These are phyloP conservation scores for Allium sativum DNA, from an alignment of 106 monocot species.

Conservation along the genomic window DNA sequence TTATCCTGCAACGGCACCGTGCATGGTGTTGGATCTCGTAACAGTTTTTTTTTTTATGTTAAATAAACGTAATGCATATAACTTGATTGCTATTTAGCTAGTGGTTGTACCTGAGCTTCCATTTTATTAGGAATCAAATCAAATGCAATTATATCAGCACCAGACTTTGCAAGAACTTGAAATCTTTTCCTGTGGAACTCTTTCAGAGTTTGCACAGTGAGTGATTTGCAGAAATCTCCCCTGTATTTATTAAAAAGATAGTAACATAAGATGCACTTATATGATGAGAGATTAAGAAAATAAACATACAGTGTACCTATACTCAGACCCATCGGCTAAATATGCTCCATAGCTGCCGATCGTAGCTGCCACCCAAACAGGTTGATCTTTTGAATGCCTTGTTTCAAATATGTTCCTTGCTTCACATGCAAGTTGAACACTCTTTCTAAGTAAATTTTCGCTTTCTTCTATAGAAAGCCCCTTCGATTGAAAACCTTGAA, in stretches of 20 bases:
- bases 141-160: constrained; percentile 83
- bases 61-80: no score
- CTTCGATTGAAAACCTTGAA: constrained; percentile 74
- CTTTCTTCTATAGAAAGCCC: constrained; percentile 67
- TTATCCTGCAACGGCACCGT: no score
- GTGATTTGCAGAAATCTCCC: constrained; percentile 68
- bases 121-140: constrained; percentile 89
- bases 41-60: no score
- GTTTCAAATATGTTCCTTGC: constrained; percentile 55
- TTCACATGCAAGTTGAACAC: constrained; percentile 81
- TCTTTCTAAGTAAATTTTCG: constrained; percentile 58
- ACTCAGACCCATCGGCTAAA: constrained; percentile 95
- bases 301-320: no score
- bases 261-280: neutral
- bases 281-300: no score
- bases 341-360: constrained; percentile 94
- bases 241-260: constrained; percentile 16
- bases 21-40: no score
- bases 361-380: constrained; percentile 74
- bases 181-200: constrained; percentile 73
- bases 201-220: constrained; percentile 51
- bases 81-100: no score
- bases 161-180: constrained; percentile 67
- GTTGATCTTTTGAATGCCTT: constrained; percentile 10
- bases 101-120: constrained; percentile 52